Conservation (phyloP, 345 rosid species). For the Lepidium sativum region DNA sequence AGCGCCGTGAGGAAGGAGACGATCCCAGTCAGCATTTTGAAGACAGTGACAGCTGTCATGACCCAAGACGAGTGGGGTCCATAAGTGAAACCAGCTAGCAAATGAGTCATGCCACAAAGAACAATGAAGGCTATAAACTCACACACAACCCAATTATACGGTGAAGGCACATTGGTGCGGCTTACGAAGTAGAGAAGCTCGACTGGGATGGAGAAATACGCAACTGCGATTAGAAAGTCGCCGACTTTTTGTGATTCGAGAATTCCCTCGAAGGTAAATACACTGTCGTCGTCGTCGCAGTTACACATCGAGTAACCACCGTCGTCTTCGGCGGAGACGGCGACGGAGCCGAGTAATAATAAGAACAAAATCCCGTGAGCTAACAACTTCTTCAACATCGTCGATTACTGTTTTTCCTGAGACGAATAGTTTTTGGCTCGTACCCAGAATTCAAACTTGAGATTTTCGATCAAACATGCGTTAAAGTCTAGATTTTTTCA, state of each 20-base stretch:
- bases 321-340: slow-evolving; percentile 35
- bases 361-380: slow-evolving; percentile 31
- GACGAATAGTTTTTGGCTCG: background rate
- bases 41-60: slow-evolving; percentile 72
- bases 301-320: slow-evolving; percentile 52
- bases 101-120: slow-evolving; percentile 89
- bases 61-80: slow-evolving; percentile 67
- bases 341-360: slow-evolving; percentile 19
- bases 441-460: background rate
- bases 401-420: slow-evolving; percentile 26
- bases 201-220: slow-evolving; percentile 85
- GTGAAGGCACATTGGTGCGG: slow-evolving; percentile 69
- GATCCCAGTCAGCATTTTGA: slow-evolving; percentile 80
- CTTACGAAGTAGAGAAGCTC: slow-evolving; percentile 89
- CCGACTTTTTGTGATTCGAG: slow-evolving; percentile 66
- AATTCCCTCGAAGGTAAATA: slow-evolving; percentile 57
- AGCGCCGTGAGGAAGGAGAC: slow-evolving; percentile 85
- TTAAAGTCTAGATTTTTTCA: background rate
- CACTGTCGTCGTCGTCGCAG: slow-evolving; percentile 77
- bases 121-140: slow-evolving; percentile 95
- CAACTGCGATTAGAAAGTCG: slow-evolving; percentile 84
- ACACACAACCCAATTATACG: slow-evolving; percentile 83
- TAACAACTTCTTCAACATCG: slow-evolving; percentile 54
- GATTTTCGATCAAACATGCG: background rate
- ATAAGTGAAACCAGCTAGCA: slow-evolving; percentile 83